Percentiles rank a stretch among this genome's conserved stretches.
Conservation (phyloP, 169 alveolate genomes). For the Miamiensis avidus region DNA sequence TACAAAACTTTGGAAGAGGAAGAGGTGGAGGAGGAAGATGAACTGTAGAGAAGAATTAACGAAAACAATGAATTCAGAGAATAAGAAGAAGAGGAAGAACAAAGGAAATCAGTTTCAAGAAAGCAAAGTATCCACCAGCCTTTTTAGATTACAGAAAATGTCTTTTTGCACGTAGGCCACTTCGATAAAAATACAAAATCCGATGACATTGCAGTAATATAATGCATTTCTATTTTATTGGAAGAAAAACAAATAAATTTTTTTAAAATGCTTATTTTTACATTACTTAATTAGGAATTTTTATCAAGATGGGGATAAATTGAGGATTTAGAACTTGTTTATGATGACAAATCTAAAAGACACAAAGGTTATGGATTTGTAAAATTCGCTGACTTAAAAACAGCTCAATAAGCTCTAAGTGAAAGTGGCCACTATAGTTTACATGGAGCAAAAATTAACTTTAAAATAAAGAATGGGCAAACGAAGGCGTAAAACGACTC, state of each 20-base stretch:
- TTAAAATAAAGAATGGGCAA: background rate
- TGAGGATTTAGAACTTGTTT: slow-evolving; percentile 3
- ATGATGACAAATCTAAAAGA: slow-evolving; percentile 15
- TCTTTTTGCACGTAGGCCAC: background rate
- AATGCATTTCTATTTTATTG: background rate
- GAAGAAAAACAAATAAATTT: too few species aligned
- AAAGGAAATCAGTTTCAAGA: background rate
- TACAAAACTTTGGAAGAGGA: background rate
- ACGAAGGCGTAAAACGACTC: background rate
- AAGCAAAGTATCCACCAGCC: background rate
- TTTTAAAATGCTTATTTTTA: too few species aligned
- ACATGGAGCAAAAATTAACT: slow-evolving; percentile 8
- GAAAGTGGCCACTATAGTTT: slow-evolving; percentile 11
- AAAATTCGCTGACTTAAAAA: background rate
- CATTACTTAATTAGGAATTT: background rate
- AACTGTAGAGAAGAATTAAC: background rate
- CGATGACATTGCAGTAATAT: background rate
- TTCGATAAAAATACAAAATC: background rate
- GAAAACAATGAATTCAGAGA: background rate
- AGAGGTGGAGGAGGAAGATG: background rate
- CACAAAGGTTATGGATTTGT: slow-evolving; percentile 31
- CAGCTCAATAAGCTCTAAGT: slow-evolving; percentile 3
- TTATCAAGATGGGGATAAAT: slow-evolving; percentile 20
- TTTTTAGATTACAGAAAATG: background rate
- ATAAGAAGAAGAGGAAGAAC: background rate